Percentiles rank a stretch among this genome's conserved stretches.
phyloP scores from a whole-genome alignment of 192 early-diverging fungal genomes.

The Coemansia sp. region DNA sequence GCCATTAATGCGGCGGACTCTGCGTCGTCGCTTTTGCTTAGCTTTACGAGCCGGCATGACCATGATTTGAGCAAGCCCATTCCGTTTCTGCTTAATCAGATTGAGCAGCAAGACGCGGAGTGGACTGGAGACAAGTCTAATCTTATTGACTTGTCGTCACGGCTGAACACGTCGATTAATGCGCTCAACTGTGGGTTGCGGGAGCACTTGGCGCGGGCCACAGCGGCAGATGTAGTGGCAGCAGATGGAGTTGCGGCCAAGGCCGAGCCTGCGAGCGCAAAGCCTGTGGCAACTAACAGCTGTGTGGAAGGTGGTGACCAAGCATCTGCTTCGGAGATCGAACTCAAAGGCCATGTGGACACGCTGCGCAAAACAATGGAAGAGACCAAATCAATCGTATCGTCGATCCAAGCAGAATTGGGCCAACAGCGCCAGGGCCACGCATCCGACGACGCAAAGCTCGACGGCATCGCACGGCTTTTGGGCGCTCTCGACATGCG shows the following conservation, averaged over 20 bases:
- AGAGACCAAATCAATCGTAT: constrained; percentile 43
- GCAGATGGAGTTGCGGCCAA: no score
- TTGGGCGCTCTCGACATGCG: constrained; percentile 50
- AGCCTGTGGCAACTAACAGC: no score
- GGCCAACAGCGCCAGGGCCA: constrained; percentile 26
- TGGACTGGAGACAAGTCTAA: constrained; percentile 5
- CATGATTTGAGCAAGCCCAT: constrained; percentile 16
- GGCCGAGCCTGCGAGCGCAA: no score
- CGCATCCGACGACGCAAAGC: constrained; percentile 25
- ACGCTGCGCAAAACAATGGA: constrained; percentile 47
- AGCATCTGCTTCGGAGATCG: constrained; percentile 2
- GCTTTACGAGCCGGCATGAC: constrained; percentile 12
- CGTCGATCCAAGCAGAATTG: constrained; percentile 33
- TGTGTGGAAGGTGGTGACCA: no score
- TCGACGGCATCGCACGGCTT: constrained; percentile 38
- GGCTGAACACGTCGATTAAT: constrained; percentile 33
- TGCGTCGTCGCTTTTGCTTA: constrained; percentile 18
- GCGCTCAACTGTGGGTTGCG: constrained; percentile 34
- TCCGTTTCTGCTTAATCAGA: constrained; percentile 28
- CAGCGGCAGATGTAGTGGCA: neutral
- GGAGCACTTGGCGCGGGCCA: constrained; percentile 18
- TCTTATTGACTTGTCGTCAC: constrained; percentile 35
- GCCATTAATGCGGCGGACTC: neutral
- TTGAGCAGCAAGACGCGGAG: constrained; percentile 8
- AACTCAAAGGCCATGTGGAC: constrained; percentile 38